Conservation (phyloP, 2,329 filamentous ascomycete genomes). For the Fusarium anguioides region DNA sequence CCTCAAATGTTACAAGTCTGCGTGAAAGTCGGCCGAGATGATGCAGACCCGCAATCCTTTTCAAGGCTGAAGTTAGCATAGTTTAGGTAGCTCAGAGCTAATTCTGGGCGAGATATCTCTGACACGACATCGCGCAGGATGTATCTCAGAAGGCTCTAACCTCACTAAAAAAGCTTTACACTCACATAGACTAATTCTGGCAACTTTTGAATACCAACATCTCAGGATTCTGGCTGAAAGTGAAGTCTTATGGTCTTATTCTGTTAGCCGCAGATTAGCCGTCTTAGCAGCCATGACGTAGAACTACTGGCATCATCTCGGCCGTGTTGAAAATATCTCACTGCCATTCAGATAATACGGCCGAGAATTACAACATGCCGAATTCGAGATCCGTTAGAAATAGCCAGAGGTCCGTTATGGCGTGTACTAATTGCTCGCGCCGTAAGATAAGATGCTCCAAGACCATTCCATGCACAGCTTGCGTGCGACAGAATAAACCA, state of each 20-base stretch:
- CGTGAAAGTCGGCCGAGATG: neutral
- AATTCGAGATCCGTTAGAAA: neutral
- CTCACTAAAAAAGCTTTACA: no score
- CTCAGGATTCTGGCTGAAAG: no score
- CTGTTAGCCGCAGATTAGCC: neutral
- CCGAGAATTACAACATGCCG: neutral
- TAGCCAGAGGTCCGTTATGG: constrained; percentile 3
- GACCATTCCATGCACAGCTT: neutral
- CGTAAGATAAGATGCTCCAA: constrained; percentile 4
- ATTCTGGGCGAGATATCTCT: no score
- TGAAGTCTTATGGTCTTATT: no score
- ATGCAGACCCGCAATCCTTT: neutral
- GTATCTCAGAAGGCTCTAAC: no score
- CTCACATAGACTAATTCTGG: no score
- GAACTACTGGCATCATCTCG: neutral
- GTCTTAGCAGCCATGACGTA: fast-evolving
- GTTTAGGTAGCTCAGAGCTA: no score
- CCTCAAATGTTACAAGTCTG: no score
- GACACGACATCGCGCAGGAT: no score
- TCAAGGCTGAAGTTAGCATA: no score
- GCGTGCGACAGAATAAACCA: neutral
- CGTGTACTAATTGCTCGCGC: neutral
- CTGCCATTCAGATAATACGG: neutral
- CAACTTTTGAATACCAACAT: no score
- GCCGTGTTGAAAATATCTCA: neutral